Conservation (phyloP, 257 asterid species). For the Solanum paucissectum region DNA sequence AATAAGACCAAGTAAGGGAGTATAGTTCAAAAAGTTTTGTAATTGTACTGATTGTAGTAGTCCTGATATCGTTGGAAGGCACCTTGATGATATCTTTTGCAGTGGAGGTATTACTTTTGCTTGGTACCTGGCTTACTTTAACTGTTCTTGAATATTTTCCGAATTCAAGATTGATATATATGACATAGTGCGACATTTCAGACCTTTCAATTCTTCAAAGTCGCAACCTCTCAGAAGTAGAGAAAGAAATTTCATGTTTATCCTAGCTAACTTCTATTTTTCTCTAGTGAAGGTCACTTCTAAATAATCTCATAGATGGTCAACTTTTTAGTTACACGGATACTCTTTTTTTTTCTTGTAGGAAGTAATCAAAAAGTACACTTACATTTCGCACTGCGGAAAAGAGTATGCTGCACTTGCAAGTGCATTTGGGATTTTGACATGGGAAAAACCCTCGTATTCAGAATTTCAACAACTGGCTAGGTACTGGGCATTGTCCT, state of each 20-base stretch:
- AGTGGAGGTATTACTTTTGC: not conserved
- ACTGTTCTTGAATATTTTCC: not conserved
- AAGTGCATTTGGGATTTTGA: constrained; percentile 76
- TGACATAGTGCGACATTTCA: not conserved
- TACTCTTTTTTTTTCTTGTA: constrained; percentile 10
- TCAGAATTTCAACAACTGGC: constrained; percentile 65
- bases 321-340: not conserved
- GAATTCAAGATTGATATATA: not conserved
- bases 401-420: constrained; percentile 64
- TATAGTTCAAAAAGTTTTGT: not conserved
- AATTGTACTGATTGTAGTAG: not conserved
- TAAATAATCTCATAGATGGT: not conserved
- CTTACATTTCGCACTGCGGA: constrained; percentile 49
- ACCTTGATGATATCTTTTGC: not conserved
- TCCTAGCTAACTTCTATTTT: not conserved
- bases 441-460: constrained; percentile 81
- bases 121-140: not conserved
- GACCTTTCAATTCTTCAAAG: not conserved
- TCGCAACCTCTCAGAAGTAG: not conserved
- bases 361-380: constrained; percentile 67
- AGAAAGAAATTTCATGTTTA: not conserved
- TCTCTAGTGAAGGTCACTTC: not conserved
- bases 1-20: not conserved
- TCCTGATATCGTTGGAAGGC: not conserved
- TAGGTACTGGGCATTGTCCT: constrained; percentile 20